phyloP scores from a whole-genome alignment of 2,329 filamentous ascomycete genomes.

The Cladosporium sp. region DNA sequence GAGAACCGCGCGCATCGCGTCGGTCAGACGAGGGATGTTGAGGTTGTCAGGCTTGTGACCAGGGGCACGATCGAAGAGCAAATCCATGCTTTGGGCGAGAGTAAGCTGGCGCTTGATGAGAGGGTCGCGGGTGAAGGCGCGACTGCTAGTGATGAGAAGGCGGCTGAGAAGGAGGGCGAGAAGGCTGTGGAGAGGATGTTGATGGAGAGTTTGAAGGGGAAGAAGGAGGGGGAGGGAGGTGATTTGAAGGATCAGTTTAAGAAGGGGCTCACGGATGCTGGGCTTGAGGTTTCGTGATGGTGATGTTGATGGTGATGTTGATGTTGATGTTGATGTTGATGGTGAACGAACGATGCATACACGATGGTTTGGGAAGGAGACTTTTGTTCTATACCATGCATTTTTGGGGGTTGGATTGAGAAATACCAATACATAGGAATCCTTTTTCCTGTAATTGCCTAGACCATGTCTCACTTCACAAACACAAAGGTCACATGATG shows the following conservation, averaged over 20 bases:
- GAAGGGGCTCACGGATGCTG: conserved; percentile 37
- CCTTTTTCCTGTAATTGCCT: too few species aligned
- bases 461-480: too few species aligned
- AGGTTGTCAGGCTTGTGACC: conserved; percentile 81
- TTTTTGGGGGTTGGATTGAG: too few species aligned
- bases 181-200: conserved; percentile 38
- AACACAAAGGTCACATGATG: too few species aligned
- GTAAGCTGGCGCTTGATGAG: conserved; percentile 85
- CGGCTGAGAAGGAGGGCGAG: conserved; percentile 39
- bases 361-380: too few species aligned
- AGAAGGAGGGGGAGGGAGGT: conserved; percentile 22
- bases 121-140: conserved; percentile 59
- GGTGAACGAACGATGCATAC: too few species aligned
- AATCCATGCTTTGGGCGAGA: conserved; percentile 84
- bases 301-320: too few species aligned
- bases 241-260: conserved; percentile 41
- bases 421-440: too few species aligned
- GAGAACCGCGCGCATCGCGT: conserved; percentile 96
- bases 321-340: too few species aligned
- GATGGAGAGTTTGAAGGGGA: conserved; percentile 22
- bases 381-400: too few species aligned
- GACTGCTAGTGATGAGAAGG: conserved; percentile 31
- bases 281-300: conserved; percentile 32
- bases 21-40: conserved; percentile 83
- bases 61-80: conserved; percentile 84